Percentiles rank a stretch among this genome's conserved stretches.
phyloP scores from a whole-genome alignment of 495 filamentous ascomycete species.

The Penicillium ochrochloron region DNA sequence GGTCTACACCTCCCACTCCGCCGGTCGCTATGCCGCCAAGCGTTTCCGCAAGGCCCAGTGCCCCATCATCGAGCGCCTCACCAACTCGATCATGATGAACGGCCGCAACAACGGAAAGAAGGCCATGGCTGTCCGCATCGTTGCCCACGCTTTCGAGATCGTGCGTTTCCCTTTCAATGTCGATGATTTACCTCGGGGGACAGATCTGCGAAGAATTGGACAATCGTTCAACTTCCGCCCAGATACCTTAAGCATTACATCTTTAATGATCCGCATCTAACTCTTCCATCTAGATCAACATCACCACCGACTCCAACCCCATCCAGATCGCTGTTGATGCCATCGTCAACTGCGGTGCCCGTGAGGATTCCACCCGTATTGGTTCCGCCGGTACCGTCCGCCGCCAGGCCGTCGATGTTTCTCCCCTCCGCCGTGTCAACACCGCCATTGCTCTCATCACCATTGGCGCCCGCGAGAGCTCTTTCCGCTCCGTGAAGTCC shows the following conservation, averaged over 20 bases:
- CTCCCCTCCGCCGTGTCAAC: conserved; percentile 98
- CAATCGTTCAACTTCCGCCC: not conserved
- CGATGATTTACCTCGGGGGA: not conserved
- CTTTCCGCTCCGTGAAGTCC: conserved; percentile 99
- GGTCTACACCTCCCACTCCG: conserved; percentile 98
- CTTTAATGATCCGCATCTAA: not conserved
- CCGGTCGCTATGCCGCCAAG: conserved; percentile 98
- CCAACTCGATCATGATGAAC: conserved; percentile 99
- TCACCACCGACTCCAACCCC: conserved; percentile 99
- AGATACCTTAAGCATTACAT: not conserved
- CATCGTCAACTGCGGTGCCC: conserved; percentile 99
- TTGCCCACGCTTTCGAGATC: conserved; percentile 98
- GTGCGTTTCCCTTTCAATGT: conserved; percentile 58
- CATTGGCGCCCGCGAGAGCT: conserved; percentile 93
- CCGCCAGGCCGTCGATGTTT: conserved; percentile 99
- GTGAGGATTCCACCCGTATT: conserved; percentile 99
- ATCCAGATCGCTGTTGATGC: conserved; percentile 99
- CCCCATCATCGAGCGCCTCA: conserved; percentile 99
- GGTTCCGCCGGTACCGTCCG: conserved; percentile 98
- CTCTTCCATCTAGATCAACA: conserved; percentile 75
- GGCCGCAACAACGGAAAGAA: conserved; percentile 99
- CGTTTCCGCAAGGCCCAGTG: conserved; percentile 99
- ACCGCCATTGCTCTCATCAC: conserved; percentile 92
- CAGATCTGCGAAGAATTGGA: not conserved
- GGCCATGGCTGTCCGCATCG: conserved; percentile 99